Conservation (phyloP, 2,329 filamentous ascomycete genomes). For the Ceratocystis eucalypticola region DNA sequence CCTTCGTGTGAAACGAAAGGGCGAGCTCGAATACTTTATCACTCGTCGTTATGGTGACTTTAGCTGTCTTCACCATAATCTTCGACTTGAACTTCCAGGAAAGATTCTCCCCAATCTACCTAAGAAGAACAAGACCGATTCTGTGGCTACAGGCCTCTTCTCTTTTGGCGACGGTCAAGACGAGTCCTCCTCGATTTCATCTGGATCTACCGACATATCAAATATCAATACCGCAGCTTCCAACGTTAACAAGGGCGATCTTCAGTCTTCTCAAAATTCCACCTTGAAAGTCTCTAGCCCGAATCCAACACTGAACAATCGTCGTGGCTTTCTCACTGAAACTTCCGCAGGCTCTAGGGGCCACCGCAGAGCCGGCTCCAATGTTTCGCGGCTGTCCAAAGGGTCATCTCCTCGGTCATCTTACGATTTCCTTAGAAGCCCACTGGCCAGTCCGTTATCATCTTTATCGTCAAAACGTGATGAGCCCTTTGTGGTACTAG, state of each 20-base stretch:
- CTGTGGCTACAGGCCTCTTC: slow-evolving; percentile 47
- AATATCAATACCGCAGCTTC: not conserved
- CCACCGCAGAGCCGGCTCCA: slow-evolving; percentile 23
- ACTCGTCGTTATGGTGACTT: slow-evolving; percentile 86
- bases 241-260: slow-evolving; percentile 6
- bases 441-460: slow-evolving; percentile 15
- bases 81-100: slow-evolving; percentile 77
- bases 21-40: slow-evolving; percentile 54
- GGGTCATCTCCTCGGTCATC: slow-evolving; percentile 20
- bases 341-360: slow-evolving; percentile 18
- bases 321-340: slow-evolving; percentile 1
- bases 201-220: slow-evolving; percentile 54
- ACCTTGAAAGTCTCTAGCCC: slow-evolving; percentile 3
- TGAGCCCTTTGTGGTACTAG: slow-evolving; percentile 34
- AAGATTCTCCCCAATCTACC: slow-evolving; percentile 78
- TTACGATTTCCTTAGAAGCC: slow-evolving; percentile 15
- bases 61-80: slow-evolving; percentile 57
- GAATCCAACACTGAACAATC: not conserved
- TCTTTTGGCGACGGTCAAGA: slow-evolving; percentile 49
- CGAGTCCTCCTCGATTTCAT: slow-evolving; percentile 69
- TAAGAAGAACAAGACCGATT: slow-evolving; percentile 77
- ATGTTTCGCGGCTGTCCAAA: slow-evolving; percentile 11
- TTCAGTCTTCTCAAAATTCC: not conserved
- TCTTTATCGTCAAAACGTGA: slow-evolving; percentile 14
- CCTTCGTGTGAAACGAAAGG: slow-evolving; percentile 67